Conservation (phyloP, 1,284 basidiomycete species). For the Sutorius eximius region DNA sequence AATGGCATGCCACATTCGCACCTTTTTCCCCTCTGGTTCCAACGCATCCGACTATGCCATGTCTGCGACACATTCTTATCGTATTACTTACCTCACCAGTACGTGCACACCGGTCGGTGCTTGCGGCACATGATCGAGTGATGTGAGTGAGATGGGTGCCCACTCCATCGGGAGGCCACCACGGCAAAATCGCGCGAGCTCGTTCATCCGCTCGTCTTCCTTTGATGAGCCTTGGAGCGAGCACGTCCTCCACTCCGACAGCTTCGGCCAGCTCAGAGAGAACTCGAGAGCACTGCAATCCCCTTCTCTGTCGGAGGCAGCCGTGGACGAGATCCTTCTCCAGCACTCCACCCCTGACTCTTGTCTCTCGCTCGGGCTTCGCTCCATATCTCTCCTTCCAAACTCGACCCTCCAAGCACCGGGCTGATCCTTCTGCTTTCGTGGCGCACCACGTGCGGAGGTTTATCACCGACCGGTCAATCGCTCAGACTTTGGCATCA, state of each 20-base stretch:
- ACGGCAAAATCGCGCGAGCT: constrained; percentile 6
- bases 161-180: constrained; percentile 5
- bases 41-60: constrained; percentile 41
- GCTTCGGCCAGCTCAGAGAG: constrained; percentile 44
- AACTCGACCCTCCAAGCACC: constrained; percentile 26
- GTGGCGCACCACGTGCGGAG: constrained; percentile 14
- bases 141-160: constrained; percentile 1
- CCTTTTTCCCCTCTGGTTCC: no score
- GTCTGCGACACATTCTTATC: constrained; percentile 44
- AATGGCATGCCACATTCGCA: not conserved
- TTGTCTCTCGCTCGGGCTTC: constrained; percentile 27
- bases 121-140: not conserved
- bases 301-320: constrained; percentile 26
- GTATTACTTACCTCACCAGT: constrained; percentile 47
- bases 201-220: constrained; percentile 45
- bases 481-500: constrained; percentile 48
- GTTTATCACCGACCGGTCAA: constrained; percentile 29
- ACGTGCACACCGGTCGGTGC: constrained; percentile 54
- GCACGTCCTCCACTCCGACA: constrained; percentile 44
- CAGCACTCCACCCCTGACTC: constrained; percentile 16
- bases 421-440: constrained; percentile 39
- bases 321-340: constrained; percentile 2
- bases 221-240: constrained; percentile 56
- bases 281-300: constrained; percentile 34
- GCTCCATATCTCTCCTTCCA: constrained; percentile 46